Evolutionary conservation across 148 eudicot species (phyloP).

Genomic region (Dysphania ambrosioides): DNA sequence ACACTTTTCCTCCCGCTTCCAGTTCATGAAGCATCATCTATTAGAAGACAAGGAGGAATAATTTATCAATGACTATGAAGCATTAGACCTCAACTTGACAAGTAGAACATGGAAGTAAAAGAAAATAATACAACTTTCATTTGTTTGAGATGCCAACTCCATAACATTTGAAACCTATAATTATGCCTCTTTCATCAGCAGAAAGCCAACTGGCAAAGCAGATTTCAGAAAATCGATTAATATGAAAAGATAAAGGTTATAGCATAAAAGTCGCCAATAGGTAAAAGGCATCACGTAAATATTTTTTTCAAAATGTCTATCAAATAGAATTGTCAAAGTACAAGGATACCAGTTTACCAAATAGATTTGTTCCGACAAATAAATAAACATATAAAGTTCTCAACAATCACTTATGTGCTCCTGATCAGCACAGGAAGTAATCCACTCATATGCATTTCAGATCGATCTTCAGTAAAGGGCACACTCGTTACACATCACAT

Average conservation of each 20-base stretch:
- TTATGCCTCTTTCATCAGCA: neutral
- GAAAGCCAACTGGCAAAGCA: neutral
- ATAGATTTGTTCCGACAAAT: neutral
- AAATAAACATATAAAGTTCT: too few relatives aligned
- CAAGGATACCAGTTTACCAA: neutral
- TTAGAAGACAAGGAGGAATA: neutral
- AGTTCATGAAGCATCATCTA: slow-evolving; percentile 84
- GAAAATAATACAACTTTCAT: too few relatives aligned
- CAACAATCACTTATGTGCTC: neutral
- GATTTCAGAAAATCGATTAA: too few relatives aligned
- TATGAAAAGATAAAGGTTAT: too few relatives aligned
- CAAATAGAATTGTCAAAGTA: too few relatives aligned
- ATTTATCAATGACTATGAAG: neutral
- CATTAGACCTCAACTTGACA: neutral
- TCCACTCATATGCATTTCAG: neutral
- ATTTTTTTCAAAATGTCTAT: neutral
- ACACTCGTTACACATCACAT: neutral
- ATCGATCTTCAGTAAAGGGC: neutral
- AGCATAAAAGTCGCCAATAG: neutral
- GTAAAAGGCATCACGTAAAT: too few relatives aligned
- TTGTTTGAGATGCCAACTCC: too few relatives aligned
- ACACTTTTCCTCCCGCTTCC: slow-evolving; percentile 73
- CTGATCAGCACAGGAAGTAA: neutral
- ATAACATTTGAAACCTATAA: neutral
- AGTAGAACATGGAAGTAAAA: too few relatives aligned